A percentile compares a stretch with the other conserved stretches of the same genome.
Conservation (phyloP, 805 yeast species). For the Metschnikowia lochheadii region DNA sequence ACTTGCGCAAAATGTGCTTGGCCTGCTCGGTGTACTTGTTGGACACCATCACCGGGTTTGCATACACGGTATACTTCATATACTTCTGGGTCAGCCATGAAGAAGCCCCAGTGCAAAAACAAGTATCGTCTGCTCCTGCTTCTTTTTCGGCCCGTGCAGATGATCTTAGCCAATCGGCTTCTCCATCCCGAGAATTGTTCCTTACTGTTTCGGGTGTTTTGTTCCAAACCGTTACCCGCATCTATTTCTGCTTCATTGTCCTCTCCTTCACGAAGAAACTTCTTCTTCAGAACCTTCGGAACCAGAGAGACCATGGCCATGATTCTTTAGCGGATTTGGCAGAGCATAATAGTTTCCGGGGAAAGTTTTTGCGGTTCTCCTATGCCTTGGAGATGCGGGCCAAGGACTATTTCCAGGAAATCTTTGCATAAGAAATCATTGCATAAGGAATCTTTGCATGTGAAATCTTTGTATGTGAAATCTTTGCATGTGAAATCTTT, state of each 20-base stretch:
- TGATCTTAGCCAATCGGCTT: constrained; percentile 54
- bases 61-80: constrained; percentile 72
- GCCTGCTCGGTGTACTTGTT: constrained; percentile 57
- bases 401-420: constrained; percentile 24
- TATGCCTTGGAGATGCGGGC: constrained; percentile 31
- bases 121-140: not conserved
- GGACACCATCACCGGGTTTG: constrained; percentile 64
- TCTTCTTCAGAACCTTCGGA: constrained; percentile 35
- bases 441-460: not conserved
- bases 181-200: constrained; percentile 51
- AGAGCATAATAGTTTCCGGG: constrained; percentile 20
- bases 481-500: constrained; percentile 17
- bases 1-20: constrained; percentile 57
- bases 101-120: constrained; percentile 24
- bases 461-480: no score
- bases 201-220: constrained; percentile 51
- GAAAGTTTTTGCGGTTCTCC: constrained; percentile 20
- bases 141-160: constrained; percentile 6
- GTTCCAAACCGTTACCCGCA: constrained; percentile 43
- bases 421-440: constrained; percentile 22
- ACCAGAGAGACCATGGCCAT: constrained; percentile 21
- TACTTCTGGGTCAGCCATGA: constrained; percentile 66
- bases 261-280: constrained; percentile 58
- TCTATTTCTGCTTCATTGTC: constrained; percentile 58
- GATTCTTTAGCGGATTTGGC: constrained; percentile 26